Conservation (phyloP, 75 land plant genomes). For the Pseudotsuga menziesii region DNA sequence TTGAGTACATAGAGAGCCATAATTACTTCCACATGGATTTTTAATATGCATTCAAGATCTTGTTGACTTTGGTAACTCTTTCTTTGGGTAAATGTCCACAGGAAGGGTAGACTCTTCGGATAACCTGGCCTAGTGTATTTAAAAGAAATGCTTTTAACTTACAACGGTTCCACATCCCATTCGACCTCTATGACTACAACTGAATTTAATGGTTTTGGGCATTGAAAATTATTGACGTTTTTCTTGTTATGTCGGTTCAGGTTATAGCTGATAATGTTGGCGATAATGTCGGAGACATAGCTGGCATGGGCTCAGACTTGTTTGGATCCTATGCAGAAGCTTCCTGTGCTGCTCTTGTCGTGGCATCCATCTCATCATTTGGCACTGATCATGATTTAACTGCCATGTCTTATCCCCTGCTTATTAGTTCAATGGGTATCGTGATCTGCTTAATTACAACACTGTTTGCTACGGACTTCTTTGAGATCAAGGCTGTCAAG, state of each 20-base stretch:
- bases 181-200: too few species aligned
- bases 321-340: slow-evolving; percentile 62
- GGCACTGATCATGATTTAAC: slow-evolving; percentile 39
- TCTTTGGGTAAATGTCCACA: too few species aligned
- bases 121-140: too few species aligned
- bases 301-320: slow-evolving; percentile 64
- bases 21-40: too few species aligned
- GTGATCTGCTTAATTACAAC: slow-evolving; percentile 47
- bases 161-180: too few species aligned
- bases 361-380: slow-evolving; percentile 56
- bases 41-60: too few species aligned
- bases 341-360: slow-evolving; percentile 59
- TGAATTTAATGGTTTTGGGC: too few species aligned
- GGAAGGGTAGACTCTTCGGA: too few species aligned
- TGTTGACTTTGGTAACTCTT: too few species aligned
- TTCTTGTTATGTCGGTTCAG: slow-evolving; percentile 5
- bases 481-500: slow-evolving; percentile 38
- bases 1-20: too few species aligned
- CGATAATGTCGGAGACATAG: slow-evolving; percentile 65
- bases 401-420: slow-evolving; percentile 49
- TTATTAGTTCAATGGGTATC: slow-evolving; percentile 60
- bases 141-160: too few species aligned
- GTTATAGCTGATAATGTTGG: slow-evolving; percentile 72
- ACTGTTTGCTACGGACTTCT: slow-evolving; percentile 54
- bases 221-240: too few species aligned